Base-by-base conservation (phyloP, 2,329 filamentous ascomycete species). In the Fusarium armeniacum region DNA sequence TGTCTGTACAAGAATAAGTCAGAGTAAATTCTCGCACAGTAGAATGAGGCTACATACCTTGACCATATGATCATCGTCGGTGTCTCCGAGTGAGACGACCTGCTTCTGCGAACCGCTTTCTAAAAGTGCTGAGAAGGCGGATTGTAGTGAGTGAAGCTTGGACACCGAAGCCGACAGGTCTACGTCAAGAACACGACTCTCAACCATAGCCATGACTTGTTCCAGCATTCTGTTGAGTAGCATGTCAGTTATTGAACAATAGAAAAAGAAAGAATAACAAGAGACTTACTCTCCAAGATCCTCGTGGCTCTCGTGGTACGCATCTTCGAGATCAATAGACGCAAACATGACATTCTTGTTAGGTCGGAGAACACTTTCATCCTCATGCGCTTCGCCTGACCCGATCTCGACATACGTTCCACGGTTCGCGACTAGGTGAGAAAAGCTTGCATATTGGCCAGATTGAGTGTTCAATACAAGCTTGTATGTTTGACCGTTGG, bases 301-400 rank as follows among this genome's bases (percentile, higher is more conserved):
- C 10, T 72, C 50, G 4, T 38, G 61, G 40, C 40, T 62, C 32
- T 73, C 70, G 24, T 28, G 30, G 26, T 73, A 72, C 12, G 68
- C 70, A 43, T 70, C 70, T 16, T 51, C 28, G 36, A 72, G 30
- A 49, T 73, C 70, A 38, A 73, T 67, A 6, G 70, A 73, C 36
- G 70, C 65, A 60, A 73, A 72, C 54, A 73, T 65, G 44, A 73
- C 45, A 43, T 73, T 73, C 44, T 67, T 73, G 43, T 61, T 67
- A 18, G 68, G 65, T n/a, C 50, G 54, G 46, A 35, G 16, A 38
- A 26, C 13, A 5, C 12, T n/a, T 10, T 62, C 65, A 57, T 63
- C 45, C 0, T 18, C 32, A 2, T 30, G 52, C 15, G 26, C 35
- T 35, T 70, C 70, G 15, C 65, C 70, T 2, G 49, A 43, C 0